Evolutionary conservation across 2,329 filamentous ascomycete species (phyloP).

Genomic region (Geosmithia morbida): DNA sequence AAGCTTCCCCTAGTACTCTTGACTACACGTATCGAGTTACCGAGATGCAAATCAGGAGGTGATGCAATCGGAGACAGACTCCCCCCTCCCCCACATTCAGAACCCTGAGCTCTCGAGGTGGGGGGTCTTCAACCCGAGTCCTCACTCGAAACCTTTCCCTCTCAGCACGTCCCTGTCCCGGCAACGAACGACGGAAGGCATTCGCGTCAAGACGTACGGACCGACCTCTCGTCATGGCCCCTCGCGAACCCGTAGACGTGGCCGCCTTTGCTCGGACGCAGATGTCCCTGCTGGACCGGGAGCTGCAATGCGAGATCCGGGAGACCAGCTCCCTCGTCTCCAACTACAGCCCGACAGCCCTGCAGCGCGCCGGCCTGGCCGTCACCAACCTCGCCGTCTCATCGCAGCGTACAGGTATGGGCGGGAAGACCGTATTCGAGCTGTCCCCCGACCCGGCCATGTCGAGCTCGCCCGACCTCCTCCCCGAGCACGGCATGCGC

Average conservation of each 20-base stretch:
- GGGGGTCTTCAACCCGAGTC: neutral
- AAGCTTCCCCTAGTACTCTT: too few species aligned
- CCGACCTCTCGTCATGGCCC: conserved; percentile 14
- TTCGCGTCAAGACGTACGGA: too few species aligned
- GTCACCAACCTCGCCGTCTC: conserved; percentile 60
- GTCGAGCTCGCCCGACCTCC: conserved; percentile 26
- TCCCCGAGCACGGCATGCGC: conserved; percentile 63
- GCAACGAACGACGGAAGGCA: too few species aligned
- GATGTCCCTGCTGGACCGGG: conserved; percentile 52
- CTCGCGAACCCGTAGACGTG: conserved; percentile 38
- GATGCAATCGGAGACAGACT: neutral
- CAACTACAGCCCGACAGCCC: conserved; percentile 49
- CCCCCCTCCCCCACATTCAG: neutral
- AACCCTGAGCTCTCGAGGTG: neutral
- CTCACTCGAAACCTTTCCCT: neutral
- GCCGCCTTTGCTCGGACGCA: conserved; percentile 57
- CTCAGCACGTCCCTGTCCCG: neutral
- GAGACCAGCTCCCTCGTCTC: conserved; percentile 56
- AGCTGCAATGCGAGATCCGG: conserved; percentile 57
- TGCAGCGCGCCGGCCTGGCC: conserved; percentile 67
- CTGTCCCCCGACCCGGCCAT: conserved; percentile 61
- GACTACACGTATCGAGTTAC: neutral
- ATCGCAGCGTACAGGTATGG: conserved; percentile 74
- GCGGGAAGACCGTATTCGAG: conserved; percentile 81
- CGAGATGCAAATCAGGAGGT: neutral